Conservation (phyloP, 495 filamentous ascomycete species). For the Podospora sp. region DNA sequence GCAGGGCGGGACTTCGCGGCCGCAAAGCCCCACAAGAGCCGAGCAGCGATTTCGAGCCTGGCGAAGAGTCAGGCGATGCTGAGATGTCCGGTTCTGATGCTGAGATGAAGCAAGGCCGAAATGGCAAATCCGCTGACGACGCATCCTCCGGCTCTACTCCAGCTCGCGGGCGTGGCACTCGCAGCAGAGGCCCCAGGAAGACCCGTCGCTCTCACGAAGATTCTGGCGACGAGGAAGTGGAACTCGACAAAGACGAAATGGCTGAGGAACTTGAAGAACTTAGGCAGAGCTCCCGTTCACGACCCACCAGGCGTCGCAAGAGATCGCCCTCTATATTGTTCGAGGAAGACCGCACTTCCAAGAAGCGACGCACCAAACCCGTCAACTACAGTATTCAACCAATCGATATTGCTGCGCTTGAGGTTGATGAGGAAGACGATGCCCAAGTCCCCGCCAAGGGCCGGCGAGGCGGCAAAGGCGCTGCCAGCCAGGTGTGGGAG, state of each 20-base stretch:
- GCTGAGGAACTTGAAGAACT: constrained; percentile 76
- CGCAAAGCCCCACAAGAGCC: constrained; percentile 64
- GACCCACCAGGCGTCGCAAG: constrained; percentile 56
- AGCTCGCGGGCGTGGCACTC: constrained; percentile 38
- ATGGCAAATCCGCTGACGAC: constrained; percentile 38
- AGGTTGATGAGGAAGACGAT: constrained; percentile 69
- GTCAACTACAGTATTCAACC: constrained; percentile 65
- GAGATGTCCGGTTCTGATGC: constrained; percentile 49
- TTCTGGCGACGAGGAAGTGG: constrained; percentile 63
- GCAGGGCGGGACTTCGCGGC: constrained; percentile 48
- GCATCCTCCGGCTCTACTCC: constrained; percentile 47
- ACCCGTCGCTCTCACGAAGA: constrained; percentile 34
- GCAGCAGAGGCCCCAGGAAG: constrained; percentile 43
- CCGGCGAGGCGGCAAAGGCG: constrained; percentile 57
- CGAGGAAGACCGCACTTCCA: constrained; percentile 40
- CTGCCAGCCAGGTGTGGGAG: constrained; percentile 60
- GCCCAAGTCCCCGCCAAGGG: constrained; percentile 70
- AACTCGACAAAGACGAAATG: constrained; percentile 71
- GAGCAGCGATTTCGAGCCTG: constrained; percentile 87
- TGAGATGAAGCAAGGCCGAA: constrained; percentile 31
- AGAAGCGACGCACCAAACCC: constrained; percentile 44
- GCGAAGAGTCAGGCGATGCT: constrained; percentile 61
- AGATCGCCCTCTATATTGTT: constrained; percentile 62
- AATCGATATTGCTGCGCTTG: constrained; percentile 66
- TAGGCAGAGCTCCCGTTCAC: constrained; percentile 46